phyloP scores from a whole-genome alignment of 164 flowering plant genomes.

The Vitis rotundifolia region DNA sequence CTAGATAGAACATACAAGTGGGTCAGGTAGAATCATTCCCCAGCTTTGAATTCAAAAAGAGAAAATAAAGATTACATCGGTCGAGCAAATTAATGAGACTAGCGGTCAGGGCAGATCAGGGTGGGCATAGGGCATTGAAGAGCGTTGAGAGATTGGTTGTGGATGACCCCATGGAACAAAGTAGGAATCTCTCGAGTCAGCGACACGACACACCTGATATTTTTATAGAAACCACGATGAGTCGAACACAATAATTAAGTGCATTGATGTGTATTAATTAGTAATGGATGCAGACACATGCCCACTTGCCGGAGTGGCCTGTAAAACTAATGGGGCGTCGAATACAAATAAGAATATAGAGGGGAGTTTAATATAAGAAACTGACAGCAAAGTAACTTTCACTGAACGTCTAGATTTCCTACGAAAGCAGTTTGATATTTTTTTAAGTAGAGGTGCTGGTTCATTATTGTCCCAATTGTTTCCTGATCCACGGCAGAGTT shows the following conservation, averaged over 20 bases:
- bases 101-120: too few species aligned
- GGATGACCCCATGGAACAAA: background rate
- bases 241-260: slow-evolving; percentile 4
- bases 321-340: background rate
- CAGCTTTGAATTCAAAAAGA: too few species aligned
- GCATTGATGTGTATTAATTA: background rate
- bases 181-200: slow-evolving; percentile 6
- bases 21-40: too few species aligned
- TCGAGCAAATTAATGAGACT: too few species aligned
- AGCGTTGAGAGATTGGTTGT: too few species aligned
- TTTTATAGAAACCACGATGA: background rate
- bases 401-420: background rate
- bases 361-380: background rate
- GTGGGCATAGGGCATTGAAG: too few species aligned
- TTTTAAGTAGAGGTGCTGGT: background rate
- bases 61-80: too few species aligned
- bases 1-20: too few species aligned
- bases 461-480: slow-evolving; percentile 5
- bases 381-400: background rate
- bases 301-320: slow-evolving; percentile 16
- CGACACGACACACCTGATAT: background rate
- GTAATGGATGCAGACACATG: slow-evolving; percentile 15
- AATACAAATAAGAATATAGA: too few species aligned
- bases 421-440: background rate
- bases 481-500: slow-evolving; percentile 14